These are phyloP conservation scores for Chalciporus sp. DNA, from an alignment of 1,284 basidiomycete species.

Conservation along the genomic window DNA sequence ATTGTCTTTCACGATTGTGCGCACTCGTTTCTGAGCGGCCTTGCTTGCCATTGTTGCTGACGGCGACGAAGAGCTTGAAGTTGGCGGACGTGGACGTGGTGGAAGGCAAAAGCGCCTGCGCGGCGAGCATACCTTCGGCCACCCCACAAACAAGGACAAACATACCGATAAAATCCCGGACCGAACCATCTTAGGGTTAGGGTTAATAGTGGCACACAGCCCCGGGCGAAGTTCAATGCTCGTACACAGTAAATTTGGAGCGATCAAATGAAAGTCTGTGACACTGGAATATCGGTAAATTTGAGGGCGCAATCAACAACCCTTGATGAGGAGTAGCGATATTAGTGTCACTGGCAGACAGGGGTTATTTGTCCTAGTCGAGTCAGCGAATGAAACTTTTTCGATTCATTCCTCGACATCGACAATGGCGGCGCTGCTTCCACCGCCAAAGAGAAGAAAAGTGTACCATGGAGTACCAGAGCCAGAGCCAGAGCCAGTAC, in stretches of 20 bases:
- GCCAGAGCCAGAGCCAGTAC: slow-evolving; percentile 57
- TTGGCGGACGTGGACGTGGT: slow-evolving; percentile 24
- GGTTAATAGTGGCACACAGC: neutral
- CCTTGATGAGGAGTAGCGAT: slow-evolving; percentile 11
- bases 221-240: neutral
- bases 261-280: slow-evolving; percentile 10
- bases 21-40: slow-evolving; percentile 80
- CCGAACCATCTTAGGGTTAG: slow-evolving; percentile 27
- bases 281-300: slow-evolving; percentile 2
- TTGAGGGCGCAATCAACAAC: neutral
- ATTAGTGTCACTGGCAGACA: neutral
- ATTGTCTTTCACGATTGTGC: slow-evolving; percentile 26
- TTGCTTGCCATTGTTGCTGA: slow-evolving; percentile 69
- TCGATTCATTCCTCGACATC: slow-evolving; percentile 1
- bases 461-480: slow-evolving; percentile 73
- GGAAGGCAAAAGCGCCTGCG: slow-evolving; percentile 26
- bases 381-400: neutral
- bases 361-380: slow-evolving; percentile 25
- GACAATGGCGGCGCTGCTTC: slow-evolving; percentile 77
- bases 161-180: slow-evolving; percentile 1
- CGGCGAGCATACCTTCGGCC: slow-evolving; percentile 24
- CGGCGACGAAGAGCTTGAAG: neutral
- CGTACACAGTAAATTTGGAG: neutral
- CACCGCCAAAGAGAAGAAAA: slow-evolving; percentile 85
- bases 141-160: slow-evolving; percentile 32